Percentiles rank a stretch among this genome's conserved stretches.
phyloP scores from a whole-genome alignment of 305 asterid genomes.

The Salvia sclarea region DNA sequence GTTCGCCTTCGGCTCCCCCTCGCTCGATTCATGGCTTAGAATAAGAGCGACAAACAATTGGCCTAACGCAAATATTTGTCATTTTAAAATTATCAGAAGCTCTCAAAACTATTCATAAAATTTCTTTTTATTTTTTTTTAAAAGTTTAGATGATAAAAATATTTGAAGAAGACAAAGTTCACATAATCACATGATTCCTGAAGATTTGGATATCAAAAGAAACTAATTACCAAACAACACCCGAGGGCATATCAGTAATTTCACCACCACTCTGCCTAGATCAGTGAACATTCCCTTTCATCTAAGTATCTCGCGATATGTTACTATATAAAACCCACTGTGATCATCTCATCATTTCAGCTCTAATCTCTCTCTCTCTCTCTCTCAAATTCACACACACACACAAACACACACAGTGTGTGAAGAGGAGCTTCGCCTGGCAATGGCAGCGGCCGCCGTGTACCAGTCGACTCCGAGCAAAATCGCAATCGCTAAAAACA shows the following conservation, averaged over 20 bases:
- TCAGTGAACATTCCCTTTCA: constrained; percentile 9
- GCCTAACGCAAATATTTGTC: too few species aligned
- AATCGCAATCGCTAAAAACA: constrained; percentile 16
- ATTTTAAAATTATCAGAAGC: too few species aligned
- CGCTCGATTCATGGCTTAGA: too few species aligned
- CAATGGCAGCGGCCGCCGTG: constrained; percentile 45
- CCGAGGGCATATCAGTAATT: constrained; percentile 19
- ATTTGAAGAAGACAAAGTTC: background rate
- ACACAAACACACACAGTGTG: background rate
- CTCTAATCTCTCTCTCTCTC: constrained; percentile 19
- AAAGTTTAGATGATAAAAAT: too few species aligned
- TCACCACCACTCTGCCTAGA: background rate
- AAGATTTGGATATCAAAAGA: background rate
- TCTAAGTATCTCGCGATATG: background rate
- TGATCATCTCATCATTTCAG: constrained; percentile 11
- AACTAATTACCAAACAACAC: background rate
- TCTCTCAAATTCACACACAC: constrained; percentile 18
- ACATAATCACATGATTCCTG: constrained; percentile 2
- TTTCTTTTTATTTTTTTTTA: too few species aligned
- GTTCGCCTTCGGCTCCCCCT: too few species aligned
- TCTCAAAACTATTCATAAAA: too few species aligned
- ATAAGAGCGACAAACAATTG: too few species aligned
- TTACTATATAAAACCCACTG: constrained; percentile 11
- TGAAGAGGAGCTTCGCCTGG: background rate
- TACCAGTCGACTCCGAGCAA: constrained; percentile 33